Conservation (phyloP, 192 early-diverging fungal species). For the Coemansia sp. region DNA sequence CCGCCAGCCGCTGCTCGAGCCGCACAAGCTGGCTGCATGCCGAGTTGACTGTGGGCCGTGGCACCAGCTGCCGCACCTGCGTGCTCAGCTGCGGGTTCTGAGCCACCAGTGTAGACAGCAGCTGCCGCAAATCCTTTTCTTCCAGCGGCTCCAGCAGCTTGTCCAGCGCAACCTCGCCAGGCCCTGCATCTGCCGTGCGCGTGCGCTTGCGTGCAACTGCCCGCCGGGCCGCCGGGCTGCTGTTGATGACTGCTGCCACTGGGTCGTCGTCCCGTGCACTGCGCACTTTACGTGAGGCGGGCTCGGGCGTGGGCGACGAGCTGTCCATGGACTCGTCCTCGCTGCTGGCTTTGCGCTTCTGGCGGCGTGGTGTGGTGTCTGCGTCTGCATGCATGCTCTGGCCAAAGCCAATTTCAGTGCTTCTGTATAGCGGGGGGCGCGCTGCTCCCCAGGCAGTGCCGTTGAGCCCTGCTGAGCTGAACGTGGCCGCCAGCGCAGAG, state of each 20-base stretch:
- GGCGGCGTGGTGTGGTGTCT: constrained; percentile 17
- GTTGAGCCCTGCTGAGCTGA: constrained; percentile 41
- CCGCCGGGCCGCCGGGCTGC: constrained; percentile 11
- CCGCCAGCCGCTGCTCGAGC: constrained; percentile 68
- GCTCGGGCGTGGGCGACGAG: constrained; percentile 47
- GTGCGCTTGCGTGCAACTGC: constrained; percentile 37
- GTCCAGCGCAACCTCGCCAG: constrained; percentile 42
- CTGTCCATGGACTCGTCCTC: constrained; percentile 53
- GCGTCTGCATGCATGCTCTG: constrained; percentile 21
- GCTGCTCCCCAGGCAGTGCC: constrained; percentile 47
- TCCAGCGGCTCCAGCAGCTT: constrained; percentile 62
- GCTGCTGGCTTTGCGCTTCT: constrained; percentile 50
- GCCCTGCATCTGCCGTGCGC: constrained; percentile 22
- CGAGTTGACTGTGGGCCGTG: constrained; percentile 80
- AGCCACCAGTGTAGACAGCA: constrained; percentile 72
- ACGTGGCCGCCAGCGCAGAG: constrained; percentile 42
- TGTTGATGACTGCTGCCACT: constrained; percentile 15
- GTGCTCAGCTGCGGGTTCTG: constrained; percentile 69
- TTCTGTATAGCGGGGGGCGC: constrained; percentile 19
- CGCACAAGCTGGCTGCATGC: constrained; percentile 63
- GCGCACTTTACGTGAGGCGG: constrained; percentile 24
- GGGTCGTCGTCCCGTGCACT: constrained; percentile 21
- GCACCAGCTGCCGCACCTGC: constrained; percentile 71
- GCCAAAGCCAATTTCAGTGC: constrained; percentile 36
- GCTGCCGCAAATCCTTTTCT: constrained; percentile 67